phyloP scores from a whole-genome alignment of 2,329 filamentous ascomycete species.

The Seiridium unicorne region DNA sequence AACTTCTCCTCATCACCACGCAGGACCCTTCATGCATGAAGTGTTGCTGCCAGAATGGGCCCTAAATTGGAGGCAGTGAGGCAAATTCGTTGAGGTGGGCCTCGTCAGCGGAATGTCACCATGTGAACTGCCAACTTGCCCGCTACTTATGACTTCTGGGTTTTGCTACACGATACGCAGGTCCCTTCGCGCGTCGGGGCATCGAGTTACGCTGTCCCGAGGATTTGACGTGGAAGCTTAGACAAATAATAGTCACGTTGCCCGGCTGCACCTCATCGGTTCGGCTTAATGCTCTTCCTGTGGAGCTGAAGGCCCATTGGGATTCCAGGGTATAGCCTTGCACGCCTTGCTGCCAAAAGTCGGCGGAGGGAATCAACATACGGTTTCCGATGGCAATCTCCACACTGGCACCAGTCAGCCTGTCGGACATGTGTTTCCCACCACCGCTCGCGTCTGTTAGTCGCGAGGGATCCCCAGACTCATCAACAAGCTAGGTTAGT shows the following conservation, averaged over 20 bases:
- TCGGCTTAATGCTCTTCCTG: constrained; percentile 5
- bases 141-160: neutral
- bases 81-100: neutral
- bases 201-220: no score
- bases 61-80: neutral
- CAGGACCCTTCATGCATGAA: constrained; percentile 6
- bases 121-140: neutral
- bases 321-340: neutral
- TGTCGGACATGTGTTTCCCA: constrained; percentile 1
- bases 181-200: no score
- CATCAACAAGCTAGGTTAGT: neutral
- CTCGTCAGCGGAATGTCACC: neutral
- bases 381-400: neutral
- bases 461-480: constrained; percentile 1
- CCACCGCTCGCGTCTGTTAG: neutral
- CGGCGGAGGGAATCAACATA: neutral
- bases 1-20: neutral
- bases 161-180: neutral
- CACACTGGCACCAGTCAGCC: neutral
- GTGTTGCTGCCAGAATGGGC: neutral
- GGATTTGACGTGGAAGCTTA: no score
- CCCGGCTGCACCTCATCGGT: neutral
- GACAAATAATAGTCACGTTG: neutral
- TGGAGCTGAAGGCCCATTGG: neutral
- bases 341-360: neutral